Percentiles rank a stretch among this genome's conserved stretches.
Conservation (phyloP, 805 yeast genomes). For the Saccharomyces paradoxus region DNA sequence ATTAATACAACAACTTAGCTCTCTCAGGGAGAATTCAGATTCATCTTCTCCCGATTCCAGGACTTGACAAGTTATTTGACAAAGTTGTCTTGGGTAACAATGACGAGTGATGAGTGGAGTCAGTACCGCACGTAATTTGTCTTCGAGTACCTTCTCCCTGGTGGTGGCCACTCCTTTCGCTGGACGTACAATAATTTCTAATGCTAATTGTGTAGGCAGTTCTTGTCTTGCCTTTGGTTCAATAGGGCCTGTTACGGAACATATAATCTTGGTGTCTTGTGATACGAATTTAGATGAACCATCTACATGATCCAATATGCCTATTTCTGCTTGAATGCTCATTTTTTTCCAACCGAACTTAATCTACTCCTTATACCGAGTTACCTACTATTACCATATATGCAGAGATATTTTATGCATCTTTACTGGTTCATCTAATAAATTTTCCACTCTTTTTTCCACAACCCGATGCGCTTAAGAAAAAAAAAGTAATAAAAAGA, state of each 20-base stretch:
- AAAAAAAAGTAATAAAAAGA: background rate
- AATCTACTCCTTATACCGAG: background rate
- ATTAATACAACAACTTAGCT: conserved; percentile 64
- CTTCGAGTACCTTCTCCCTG: conserved; percentile 70
- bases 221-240: conserved; percentile 81
- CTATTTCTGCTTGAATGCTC: conserved; percentile 11
- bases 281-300: conserved; percentile 62
- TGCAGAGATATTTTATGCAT: background rate
- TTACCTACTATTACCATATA: background rate
- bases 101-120: conserved; percentile 51
- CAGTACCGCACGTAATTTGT: conserved; percentile 54
- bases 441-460: background rate
- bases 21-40: conserved; percentile 34
- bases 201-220: conserved; percentile 63
- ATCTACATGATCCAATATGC: conserved; percentile 53
- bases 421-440: background rate
- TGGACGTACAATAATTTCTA: conserved; percentile 76
- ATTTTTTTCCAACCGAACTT: background rate
- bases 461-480: background rate
- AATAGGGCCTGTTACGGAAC: conserved; percentile 85
- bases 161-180: conserved; percentile 65
- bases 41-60: conserved; percentile 37
- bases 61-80: conserved; percentile 62
- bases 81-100: conserved; percentile 69
- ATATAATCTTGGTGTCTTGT: conserved; percentile 51